Conservation (phyloP, 305 asterid species). For the Rubia balearica region DNA sequence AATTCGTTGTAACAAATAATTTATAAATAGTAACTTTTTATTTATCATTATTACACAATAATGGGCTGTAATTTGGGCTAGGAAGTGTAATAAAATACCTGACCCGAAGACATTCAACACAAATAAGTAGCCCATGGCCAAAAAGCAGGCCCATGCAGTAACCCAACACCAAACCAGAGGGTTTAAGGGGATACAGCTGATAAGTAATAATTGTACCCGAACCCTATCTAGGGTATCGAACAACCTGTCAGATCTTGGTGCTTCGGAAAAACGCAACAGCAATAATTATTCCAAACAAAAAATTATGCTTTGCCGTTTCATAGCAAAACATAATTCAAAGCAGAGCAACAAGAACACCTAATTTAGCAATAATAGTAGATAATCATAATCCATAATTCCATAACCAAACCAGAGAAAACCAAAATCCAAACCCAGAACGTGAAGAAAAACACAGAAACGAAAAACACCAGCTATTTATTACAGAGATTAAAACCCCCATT, state of each 20-base stretch:
- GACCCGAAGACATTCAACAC: no score
- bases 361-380: neutral
- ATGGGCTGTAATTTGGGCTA: no score
- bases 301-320: neutral
- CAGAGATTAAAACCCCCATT: neutral
- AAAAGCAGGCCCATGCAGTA: neutral
- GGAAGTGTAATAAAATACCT: no score
- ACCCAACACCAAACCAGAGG: neutral
- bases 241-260: neutral
- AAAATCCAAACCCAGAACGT: neutral
- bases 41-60: no score
- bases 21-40: no score
- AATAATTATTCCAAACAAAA: neutral
- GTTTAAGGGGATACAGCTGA: neutral
- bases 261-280: neutral
- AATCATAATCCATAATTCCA: neutral
- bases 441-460: neutral
- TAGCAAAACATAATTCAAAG: neutral
- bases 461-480: constrained; percentile 5
- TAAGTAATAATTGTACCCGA: neutral
- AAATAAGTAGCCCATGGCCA: neutral
- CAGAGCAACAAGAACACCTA: neutral
- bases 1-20: no score
- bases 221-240: neutral
- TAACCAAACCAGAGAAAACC: neutral